Percentiles rank a stretch among this genome's conserved stretches.
These are phyloP conservation scores for Globisporangium acanthophoron DNA, from an alignment of 352 stramenopile genomes.

Conservation along the genomic window DNA sequence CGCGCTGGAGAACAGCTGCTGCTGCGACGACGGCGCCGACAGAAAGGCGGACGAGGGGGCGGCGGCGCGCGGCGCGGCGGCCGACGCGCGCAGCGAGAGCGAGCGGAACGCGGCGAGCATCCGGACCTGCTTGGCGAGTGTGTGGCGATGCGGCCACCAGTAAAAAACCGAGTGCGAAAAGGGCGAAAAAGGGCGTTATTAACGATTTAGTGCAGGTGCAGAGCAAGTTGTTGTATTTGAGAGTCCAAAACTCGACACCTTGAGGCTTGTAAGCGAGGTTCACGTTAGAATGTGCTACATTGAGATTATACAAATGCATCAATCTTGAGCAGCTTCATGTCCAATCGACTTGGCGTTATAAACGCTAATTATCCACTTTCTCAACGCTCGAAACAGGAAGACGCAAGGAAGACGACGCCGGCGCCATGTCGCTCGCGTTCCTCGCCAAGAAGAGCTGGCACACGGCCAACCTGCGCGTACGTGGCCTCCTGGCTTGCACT, in stretches of 20 bases:
- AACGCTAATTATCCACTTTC: no score
- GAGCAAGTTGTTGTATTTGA: neutral
- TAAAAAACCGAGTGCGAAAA: neutral
- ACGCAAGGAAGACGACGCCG: no score
- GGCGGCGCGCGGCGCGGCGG: slow-evolving; percentile 3
- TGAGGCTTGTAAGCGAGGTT: no score
- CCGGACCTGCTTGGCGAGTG: neutral
- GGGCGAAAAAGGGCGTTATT: neutral
- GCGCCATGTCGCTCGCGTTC: slow-evolving; percentile 87
- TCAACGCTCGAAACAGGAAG: no score
- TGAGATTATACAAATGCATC: no score
- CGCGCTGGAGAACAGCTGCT: slow-evolving; percentile 9
- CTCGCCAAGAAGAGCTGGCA: slow-evolving; percentile 98
- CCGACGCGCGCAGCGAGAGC: slow-evolving; percentile 48
- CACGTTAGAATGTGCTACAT: no score
- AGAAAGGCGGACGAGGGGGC: slow-evolving; percentile 21
- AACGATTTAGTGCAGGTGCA: neutral
- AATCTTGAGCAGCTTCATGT: no score
- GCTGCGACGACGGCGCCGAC: slow-evolving; percentile 29
- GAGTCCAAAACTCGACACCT: no score
- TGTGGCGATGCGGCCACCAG: slow-evolving; percentile 1
- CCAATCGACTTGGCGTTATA: no score
- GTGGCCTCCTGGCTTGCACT: slow-evolving; percentile 5
- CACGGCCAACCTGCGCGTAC: slow-evolving; percentile 90
- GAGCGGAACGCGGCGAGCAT: slow-evolving; percentile 63